Base-by-base conservation (phyloP, 768 basidiomycete species). In the Amanita phalloides region DNA sequence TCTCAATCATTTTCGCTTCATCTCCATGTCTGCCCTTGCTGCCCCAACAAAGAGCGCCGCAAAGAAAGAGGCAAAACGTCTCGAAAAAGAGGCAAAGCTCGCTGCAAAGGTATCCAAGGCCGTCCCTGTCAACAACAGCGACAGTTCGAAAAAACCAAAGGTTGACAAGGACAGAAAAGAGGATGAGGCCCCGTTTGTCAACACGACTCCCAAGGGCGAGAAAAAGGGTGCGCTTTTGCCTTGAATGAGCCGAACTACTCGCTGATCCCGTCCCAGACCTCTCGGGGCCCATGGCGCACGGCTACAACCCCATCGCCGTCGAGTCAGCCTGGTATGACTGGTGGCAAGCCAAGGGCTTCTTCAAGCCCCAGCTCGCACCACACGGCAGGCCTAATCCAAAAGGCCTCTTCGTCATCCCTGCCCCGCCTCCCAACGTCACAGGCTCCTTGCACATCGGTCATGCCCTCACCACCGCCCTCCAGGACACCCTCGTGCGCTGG, bases 321-420 rank as follows among this genome's bases (percentile, higher is more conserved):
- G 95, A 98, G 63, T 75, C 93, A 0, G 84, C 91, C 2, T 97
- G 96, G 91, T 98, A 98, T 60, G 91, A 95, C 60, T 98, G 96
- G 96, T 97, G 95, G 95, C 73, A 81, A 35, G 77, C 81, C 3
- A 77, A 92, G 60, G 94, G 91, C 3, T 95, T 85, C 73, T 96
- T 95, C 79, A 79, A 82, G 57, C 92, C 95, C 3, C 75, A 78
- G 53, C 67, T 78, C 13, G 73, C 73, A 0, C 61, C 73, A 0
- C 30, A 30, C 7, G 30, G 30, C 30, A 74, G 85, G 13, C 66
- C 72, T 46, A 79, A 81, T 47, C 71, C 76, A 1, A 80, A 86
- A 36, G 86, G 83, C 25, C 62, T 71, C 10, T 97, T 97, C 63
- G 82, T 94, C 54, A 80, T 99, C 25, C 88, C 93, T 0, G 76